Evolutionary conservation across 768 basidiomycete genomes (phyloP).

Genomic region (Termitomyces sp.): DNA sequence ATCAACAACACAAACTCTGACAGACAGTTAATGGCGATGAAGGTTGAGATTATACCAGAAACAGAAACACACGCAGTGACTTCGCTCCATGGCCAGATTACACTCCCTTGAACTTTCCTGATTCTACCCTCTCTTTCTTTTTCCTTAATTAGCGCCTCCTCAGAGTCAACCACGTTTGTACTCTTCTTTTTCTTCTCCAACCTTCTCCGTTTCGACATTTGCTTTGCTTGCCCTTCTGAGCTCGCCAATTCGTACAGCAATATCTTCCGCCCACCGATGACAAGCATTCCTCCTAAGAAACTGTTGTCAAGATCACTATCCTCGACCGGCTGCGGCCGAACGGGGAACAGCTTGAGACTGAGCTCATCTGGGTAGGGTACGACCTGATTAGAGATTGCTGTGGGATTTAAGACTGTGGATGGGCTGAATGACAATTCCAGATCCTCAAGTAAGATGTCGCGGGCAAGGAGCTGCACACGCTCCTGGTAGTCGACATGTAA

Average conservation of each 20-base stretch:
- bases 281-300: conserved; percentile 62
- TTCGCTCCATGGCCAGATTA: conserved; percentile 76
- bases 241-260: conserved; percentile 55
- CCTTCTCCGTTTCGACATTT: conserved; percentile 48
- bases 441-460: conserved; percentile 45
- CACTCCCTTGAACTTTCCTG: conserved; percentile 45
- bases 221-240: conserved; percentile 40
- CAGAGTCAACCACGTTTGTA: conserved; percentile 31
- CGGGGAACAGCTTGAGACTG: conserved; percentile 33
- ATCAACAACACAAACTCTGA: conserved; percentile 45
- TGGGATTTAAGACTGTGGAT: conserved; percentile 45
- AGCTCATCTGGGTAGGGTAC: conserved; percentile 38
- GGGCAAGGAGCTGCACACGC: conserved; percentile 57
- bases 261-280: conserved; percentile 64
- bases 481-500: conserved; percentile 59
- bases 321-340: conserved; percentile 26
- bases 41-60: conserved; percentile 1
- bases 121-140: conserved; percentile 46
- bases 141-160: conserved; percentile 51
- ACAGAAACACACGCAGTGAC: conserved; percentile 49
- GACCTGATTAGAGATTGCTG: conserved; percentile 43
- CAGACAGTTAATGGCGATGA: not conserved
- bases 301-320: conserved; percentile 23
- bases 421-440: conserved; percentile 43
- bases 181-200: conserved; percentile 47